Base-by-base conservation (phyloP, 2,329 filamentous ascomycete genomes). In the Exophiala aquamarina region DNA sequence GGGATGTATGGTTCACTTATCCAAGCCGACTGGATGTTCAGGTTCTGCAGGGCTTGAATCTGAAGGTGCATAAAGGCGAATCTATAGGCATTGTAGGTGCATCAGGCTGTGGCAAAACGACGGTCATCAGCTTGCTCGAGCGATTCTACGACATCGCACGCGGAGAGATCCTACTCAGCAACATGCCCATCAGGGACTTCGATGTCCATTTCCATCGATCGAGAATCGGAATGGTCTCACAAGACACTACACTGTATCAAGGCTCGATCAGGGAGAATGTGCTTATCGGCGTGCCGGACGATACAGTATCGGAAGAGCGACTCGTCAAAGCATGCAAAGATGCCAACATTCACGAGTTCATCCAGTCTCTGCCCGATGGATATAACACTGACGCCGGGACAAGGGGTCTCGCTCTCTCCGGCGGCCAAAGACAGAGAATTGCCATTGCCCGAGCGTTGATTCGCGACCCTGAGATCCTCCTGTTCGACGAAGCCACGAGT, bases 211-310 rank as follows among this genome's bases (percentile, higher is more conserved):
- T 89, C 44, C 95, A 96, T 70, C 85, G 92, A 38, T 83, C 78
- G 14, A 81, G 83, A 65, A 79, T 96, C 54, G 86, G 90, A 0
- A 83, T 97, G 8, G 92, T 97, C 11, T 89, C 86, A 28, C 92
- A 97, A 64, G 92, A 97, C 64, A 91, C 91, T 0, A 95, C 91
- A 0, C 72, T 97, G 0, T 97, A 95, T 69, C 89, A 94, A 65
- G 92, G 91, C 36, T 89, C 86, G 0, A 88, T 97, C 60, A 80
- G 78, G 54, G 90, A 96, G 29, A 96, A 97, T 63, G 89, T 97
- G 54, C 70, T 94, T 3, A 78, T 97, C 1, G 89, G 89, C 20
- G 81, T 83, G 29, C 52, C 68, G 2, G 72, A 84, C 4, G 72
- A 76, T 9, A 79, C 85, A 5, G 74, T 83, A 18, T 77, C 92